Percentiles rank a stretch among this genome's conserved stretches.
Conservation (phyloP, 1,284 basidiomycete genomes). For the Ceratobasidium sp. region DNA sequence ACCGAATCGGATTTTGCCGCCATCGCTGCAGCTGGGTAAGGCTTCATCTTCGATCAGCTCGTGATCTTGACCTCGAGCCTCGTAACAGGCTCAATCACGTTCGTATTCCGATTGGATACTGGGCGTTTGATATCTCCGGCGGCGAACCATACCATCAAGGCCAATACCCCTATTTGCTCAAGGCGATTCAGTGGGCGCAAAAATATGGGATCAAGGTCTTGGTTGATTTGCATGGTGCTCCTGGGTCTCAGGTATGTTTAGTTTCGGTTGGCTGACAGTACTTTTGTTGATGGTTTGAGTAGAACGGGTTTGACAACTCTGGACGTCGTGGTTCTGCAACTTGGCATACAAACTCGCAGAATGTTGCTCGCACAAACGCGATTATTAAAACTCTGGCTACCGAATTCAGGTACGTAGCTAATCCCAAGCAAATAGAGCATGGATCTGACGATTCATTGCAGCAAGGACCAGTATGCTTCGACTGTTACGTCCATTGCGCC, state of each 20-base stretch:
- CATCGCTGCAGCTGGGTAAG: constrained; percentile 45
- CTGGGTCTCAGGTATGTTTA: constrained; percentile 72
- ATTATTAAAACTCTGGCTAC: constrained; percentile 72
- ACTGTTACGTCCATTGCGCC: constrained; percentile 72
- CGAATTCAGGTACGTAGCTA: constrained; percentile 56
- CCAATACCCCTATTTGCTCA: constrained; percentile 66
- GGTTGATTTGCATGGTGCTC: constrained; percentile 80
- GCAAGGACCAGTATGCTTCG: constrained; percentile 52
- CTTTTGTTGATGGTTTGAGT: too few species aligned
- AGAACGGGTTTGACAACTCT: constrained; percentile 85
- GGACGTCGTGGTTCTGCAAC: constrained; percentile 75
- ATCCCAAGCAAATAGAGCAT: too few species aligned
- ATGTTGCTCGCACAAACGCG: constrained; percentile 77
- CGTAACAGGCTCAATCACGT: constrained; percentile 46
- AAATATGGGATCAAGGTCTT: constrained; percentile 84
- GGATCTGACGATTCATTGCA: constrained; percentile 53
- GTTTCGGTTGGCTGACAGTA: too few species aligned
- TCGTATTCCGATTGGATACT: constrained; percentile 85
- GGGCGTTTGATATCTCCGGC: constrained; percentile 86
- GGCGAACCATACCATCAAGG: constrained; percentile 90
- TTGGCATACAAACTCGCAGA: constrained; percentile 78
- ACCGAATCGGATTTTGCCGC: constrained; percentile 77
- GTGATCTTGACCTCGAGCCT: too few species aligned
- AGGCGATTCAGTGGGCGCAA: constrained; percentile 82
- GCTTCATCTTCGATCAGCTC: not conserved